Evolutionary conservation across 2,329 filamentous ascomycete genomes (phyloP), one percentile per base, ranked within the genome.

Genomic region (Ophiostoma populinum): DNA sequence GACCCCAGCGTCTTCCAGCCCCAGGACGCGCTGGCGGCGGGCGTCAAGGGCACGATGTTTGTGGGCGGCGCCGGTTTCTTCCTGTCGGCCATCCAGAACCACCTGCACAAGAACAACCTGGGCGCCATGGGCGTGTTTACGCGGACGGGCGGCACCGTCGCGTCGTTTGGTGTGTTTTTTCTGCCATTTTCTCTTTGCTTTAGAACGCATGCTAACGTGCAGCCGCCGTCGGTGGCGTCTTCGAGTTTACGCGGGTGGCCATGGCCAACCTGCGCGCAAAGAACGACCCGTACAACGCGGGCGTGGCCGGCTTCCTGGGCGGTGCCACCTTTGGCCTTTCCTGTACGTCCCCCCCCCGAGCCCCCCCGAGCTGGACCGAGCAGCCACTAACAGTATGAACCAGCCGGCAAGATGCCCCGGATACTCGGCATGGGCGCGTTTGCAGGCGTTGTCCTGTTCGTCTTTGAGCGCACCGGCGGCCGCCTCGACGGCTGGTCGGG

Each of bases 251-350:
- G 47, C 75, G 70, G 47, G 69, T 67, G 47, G 79, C 81, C 33
- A 67, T 78, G 30, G 81, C 82, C 55, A 94, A 94, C 60, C 62
- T 94, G 45, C 76, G 85, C 49, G 67, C 85, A 57, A 83, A 79
- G 61, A 72, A 93, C 40, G 86, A 93, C 53, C 62, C 65, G 45
- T 77, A 69, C 59, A 90, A 86, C 55, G 62, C 75, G 37, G 69
- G 72, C 26, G 62, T 85, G 42, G 83, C 75, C 45, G 82, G 83
- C 37, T 83, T 90, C 56, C 61, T 80, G 34, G 74, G 69, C 33
- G 86, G 86, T 44, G 63, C 73, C 28, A 63, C 82, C 36, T 50
- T 86, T 30, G 86, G 83, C 36, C 53, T 92, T 39, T 63, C 65
- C 48, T 68, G 85, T 92, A 68, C 39, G 72, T 50, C 15, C 16